Evolutionary conservation across 768 basidiomycete genomes (phyloP).

Genomic region (Boletus insuetus): DNA sequence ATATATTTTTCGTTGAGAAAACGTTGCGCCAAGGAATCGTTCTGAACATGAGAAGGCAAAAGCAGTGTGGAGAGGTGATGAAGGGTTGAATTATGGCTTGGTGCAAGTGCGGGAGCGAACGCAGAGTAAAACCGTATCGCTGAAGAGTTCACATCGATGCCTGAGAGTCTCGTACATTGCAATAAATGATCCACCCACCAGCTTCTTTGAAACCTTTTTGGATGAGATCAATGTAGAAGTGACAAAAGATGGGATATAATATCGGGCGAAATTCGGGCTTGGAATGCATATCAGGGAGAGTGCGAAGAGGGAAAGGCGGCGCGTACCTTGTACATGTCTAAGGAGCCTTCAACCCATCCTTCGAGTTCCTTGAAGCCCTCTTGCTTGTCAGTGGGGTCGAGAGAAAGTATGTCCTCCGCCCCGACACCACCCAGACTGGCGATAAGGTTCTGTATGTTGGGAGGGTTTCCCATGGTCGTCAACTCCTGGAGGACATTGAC

Average conservation of each 20-base stretch:
- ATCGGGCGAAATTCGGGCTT: slow-evolving; percentile 94
- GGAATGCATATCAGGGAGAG: slow-evolving; percentile 13
- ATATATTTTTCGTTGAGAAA: slow-evolving; percentile 91
- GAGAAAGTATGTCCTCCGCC: slow-evolving; percentile 76
- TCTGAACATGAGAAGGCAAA: slow-evolving; percentile 79
- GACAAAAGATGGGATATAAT: slow-evolving; percentile 93
- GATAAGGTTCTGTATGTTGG: slow-evolving; percentile 72
- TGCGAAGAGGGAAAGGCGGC: neutral
- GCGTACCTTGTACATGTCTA: slow-evolving; percentile 87
- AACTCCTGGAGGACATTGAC: slow-evolving; percentile 65
- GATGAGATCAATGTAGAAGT: slow-evolving; percentile 94
- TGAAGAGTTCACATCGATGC: slow-evolving; percentile 31
- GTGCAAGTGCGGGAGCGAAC: slow-evolving; percentile 65
- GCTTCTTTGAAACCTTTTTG: slow-evolving; percentile 88
- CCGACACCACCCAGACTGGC: slow-evolving; percentile 76
- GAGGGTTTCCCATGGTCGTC: slow-evolving; percentile 63
- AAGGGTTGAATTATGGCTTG: slow-evolving; percentile 65
- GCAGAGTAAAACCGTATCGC: slow-evolving; percentile 72
- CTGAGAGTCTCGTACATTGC: neutral
- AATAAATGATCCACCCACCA: slow-evolving; percentile 47
- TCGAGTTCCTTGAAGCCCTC: slow-evolving; percentile 85
- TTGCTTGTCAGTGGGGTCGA: slow-evolving; percentile 82
- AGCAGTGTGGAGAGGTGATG: slow-evolving; percentile 79
- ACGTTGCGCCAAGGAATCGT: slow-evolving; percentile 77
- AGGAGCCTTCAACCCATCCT: slow-evolving; percentile 84